Evolutionary conservation across 2,329 filamentous ascomycete species (phyloP).

Genomic region (Apiospora marii): DNA sequence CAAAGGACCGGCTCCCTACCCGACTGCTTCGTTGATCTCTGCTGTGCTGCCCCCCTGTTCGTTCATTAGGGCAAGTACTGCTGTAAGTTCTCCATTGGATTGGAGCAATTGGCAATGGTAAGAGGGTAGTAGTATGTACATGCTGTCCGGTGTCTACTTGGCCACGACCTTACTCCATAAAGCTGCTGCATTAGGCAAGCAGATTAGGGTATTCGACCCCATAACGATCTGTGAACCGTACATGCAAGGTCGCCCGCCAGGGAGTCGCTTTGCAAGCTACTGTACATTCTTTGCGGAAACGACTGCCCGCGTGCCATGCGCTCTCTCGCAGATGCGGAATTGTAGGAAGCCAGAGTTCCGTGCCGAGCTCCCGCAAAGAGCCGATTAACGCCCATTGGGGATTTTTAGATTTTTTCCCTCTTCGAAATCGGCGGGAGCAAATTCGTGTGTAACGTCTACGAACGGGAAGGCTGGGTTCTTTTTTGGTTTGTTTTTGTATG

Average conservation of each 20-base stretch:
- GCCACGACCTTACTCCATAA: background rate
- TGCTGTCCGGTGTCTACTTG: background rate
- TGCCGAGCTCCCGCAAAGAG: slow-evolving; percentile 18
- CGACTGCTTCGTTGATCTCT: slow-evolving; percentile 7
- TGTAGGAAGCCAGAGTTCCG: slow-evolving; percentile 10
- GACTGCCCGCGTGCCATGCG: slow-evolving; percentile 9
- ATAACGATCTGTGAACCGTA: slow-evolving; percentile 16
- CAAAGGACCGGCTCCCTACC: slow-evolving; percentile 2
- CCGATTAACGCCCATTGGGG: slow-evolving; percentile 2
- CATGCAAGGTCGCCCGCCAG: background rate
- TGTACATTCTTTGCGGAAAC: slow-evolving; percentile 2
- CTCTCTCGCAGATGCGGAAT: slow-evolving; percentile 2
- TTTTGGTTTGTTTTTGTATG: background rate
- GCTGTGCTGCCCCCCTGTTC: background rate
- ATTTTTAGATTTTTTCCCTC: background rate
- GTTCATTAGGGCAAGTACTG: slow-evolving; percentile 3
- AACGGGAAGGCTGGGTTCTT: background rate
- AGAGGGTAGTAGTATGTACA: background rate
- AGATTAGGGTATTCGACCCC: slow-evolving; percentile 20
- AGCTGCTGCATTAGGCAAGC: slow-evolving; percentile 12
- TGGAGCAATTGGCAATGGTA: too few relatives aligned
- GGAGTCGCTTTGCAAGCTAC: background rate
- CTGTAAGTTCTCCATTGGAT: background rate
- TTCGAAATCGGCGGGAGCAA: background rate
- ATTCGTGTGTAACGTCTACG: background rate